Conservation (phyloP, 2,329 filamentous ascomycete species). For the Fusarium lateritium region DNA sequence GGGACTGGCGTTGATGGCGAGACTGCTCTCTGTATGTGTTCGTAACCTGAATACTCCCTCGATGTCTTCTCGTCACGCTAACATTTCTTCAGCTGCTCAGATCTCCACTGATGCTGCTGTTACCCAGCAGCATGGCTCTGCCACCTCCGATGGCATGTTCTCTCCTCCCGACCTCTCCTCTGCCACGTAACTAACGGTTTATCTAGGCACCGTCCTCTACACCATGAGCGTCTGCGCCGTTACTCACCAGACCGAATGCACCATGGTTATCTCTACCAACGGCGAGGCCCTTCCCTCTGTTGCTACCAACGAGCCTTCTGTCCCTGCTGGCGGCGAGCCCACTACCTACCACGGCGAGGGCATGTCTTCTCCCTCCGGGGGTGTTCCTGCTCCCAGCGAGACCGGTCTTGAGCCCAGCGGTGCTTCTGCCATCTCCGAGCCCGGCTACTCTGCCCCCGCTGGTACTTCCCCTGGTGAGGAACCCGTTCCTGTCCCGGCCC, state of each 20-base stretch:
- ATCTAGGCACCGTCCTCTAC: conserved; percentile 53
- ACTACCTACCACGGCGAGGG: conserved; percentile 37
- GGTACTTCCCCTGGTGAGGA: conserved; percentile 23
- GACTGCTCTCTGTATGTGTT: conserved; percentile 43
- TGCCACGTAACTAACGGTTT: not conserved
- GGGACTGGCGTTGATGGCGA: conserved; percentile 30
- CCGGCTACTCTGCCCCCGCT: conserved; percentile 33
- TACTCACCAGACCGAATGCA: conserved; percentile 54
- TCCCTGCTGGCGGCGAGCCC: conserved; percentile 31
- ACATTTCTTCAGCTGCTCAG: conserved; percentile 47
- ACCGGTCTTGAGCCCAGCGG: conserved; percentile 16
- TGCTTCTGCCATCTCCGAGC: conserved; percentile 20
- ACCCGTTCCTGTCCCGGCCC: conserved; percentile 19
- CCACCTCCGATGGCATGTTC: conserved; percentile 52
- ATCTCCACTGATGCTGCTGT: conserved; percentile 49
- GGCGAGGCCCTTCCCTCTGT: conserved; percentile 24
- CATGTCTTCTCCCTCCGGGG: conserved; percentile 23
- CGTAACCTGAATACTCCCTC: not conserved
- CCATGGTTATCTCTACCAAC: conserved; percentile 50
- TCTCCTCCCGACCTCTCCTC: not conserved
- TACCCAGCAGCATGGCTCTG: conserved; percentile 53
- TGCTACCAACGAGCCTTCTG: conserved; percentile 20
- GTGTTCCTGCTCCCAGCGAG: conserved; percentile 23
- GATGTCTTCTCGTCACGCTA: not conserved
- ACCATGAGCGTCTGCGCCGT: conserved; percentile 57